These are phyloP conservation scores for Eutypella sp. DNA, from an alignment of 2,329 filamentous ascomycete genomes.

Conservation along the genomic window DNA sequence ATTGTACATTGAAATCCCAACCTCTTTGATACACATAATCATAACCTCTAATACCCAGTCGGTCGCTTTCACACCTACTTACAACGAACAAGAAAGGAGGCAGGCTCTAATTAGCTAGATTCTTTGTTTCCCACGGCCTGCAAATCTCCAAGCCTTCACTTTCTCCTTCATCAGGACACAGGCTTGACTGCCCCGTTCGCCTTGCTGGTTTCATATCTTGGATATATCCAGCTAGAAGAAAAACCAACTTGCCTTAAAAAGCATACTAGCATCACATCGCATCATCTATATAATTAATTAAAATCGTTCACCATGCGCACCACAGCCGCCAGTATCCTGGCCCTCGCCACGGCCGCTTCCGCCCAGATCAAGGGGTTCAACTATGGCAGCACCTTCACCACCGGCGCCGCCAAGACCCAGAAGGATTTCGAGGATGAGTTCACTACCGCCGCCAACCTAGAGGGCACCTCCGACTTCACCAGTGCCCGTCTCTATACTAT, in stretches of 20 bases:
- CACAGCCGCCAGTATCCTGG: slow-evolving; percentile 20
- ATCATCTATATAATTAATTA: neutral
- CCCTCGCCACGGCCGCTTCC: slow-evolving; percentile 34
- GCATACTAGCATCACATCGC: neutral
- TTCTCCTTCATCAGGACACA: neutral
- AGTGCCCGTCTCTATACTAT: slow-evolving; percentile 72
- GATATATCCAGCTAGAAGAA: too few species aligned
- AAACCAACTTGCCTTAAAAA: too few species aligned
- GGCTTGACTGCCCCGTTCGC: neutral
- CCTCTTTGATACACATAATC: too few species aligned
- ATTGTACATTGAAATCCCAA: too few species aligned
- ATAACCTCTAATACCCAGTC: neutral
- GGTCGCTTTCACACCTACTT: neutral
- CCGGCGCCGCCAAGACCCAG: slow-evolving; percentile 55
- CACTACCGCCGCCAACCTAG: slow-evolving; percentile 57
- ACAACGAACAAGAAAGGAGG: neutral
- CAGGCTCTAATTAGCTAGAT: neutral
- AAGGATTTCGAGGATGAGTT: slow-evolving; percentile 67
- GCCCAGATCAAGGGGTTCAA: slow-evolving; percentile 62
- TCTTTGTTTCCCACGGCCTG: neutral
- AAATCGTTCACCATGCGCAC: slow-evolving; percentile 16
- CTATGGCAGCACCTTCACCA: slow-evolving; percentile 60
- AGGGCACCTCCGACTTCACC: slow-evolving; percentile 61
- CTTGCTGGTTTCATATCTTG: neutral
- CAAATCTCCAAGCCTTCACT: neutral